These are phyloP conservation scores for Physaria fendleri DNA, from an alignment of 345 rosid genomes.

Conservation along the genomic window DNA sequence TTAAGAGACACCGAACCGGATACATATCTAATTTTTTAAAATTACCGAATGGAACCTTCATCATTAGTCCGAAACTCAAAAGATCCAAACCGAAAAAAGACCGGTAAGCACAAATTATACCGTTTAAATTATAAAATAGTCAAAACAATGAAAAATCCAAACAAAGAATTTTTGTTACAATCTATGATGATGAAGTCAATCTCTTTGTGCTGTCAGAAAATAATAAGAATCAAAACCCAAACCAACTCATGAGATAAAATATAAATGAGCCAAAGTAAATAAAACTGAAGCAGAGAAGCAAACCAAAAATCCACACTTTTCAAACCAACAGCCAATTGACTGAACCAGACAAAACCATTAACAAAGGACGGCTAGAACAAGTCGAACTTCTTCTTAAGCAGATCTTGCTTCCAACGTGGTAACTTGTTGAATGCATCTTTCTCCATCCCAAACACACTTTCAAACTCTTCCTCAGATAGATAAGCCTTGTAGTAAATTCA, in stretches of 20 bases:
- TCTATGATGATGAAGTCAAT: not conserved
- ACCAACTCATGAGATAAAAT: slow-evolving; percentile 5
- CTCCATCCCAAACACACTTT: slow-evolving; percentile 51
- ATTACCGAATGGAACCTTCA: no score
- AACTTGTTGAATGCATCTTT: slow-evolving; percentile 67
- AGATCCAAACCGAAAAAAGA: no score
- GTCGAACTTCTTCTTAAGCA: slow-evolving; percentile 72
- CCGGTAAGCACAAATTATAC: no score
- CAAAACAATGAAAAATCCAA: no score
- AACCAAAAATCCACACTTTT: slow-evolving; percentile 7
- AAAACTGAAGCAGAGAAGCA: slow-evolving; percentile 7
- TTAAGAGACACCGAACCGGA: no score
- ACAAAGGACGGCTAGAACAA: slow-evolving; percentile 40
- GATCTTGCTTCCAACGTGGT: slow-evolving; percentile 95
- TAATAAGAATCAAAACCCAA: slow-evolving; percentile 12
- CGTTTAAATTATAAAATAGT: no score
- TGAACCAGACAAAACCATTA: slow-evolving; percentile 8
- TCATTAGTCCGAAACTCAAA: no score
- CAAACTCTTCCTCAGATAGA: slow-evolving; percentile 77
- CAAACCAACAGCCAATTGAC: slow-evolving; percentile 17
- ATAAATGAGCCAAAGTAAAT: slow-evolving; percentile 11
- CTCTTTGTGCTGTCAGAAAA: slow-evolving; percentile 2
- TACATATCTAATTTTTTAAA: no score
- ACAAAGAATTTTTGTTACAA: slow-evolving; percentile 10
- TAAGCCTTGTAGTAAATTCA: slow-evolving; percentile 50